Conservation (phyloP, 2,329 filamentous ascomycete genomes). For the Trichoderma koningiopsis region DNA sequence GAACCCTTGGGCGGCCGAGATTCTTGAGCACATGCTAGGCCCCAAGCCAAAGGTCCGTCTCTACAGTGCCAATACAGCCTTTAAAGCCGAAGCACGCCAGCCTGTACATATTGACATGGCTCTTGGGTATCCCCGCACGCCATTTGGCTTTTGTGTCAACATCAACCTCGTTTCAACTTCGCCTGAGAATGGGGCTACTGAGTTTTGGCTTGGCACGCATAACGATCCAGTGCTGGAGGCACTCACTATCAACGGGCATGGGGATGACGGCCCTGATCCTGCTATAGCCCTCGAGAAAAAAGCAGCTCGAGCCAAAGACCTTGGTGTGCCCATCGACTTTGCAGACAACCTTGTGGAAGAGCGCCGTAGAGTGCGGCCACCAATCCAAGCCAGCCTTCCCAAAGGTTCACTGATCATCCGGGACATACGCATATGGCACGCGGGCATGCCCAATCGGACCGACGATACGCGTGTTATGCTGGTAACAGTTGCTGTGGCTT, state of each 20-base stretch:
- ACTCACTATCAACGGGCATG: conserved; percentile 1
- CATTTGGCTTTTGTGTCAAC: conserved; percentile 8
- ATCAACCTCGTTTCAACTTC: conserved; percentile 1
- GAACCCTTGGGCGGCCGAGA: neutral
- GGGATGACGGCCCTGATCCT: neutral
- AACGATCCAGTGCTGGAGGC: neutral
- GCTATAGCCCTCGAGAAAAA: neutral
- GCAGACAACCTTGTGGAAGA: neutral
- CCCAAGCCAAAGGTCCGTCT: neutral
- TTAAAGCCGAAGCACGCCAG: neutral
- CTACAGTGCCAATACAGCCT: neutral
- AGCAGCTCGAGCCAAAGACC: neutral
- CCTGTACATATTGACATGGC: conserved; percentile 4
- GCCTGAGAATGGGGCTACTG: neutral
- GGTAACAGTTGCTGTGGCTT: neutral
- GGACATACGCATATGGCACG: conserved; percentile 6
- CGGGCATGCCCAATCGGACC: neutral
- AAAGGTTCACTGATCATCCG: conserved; percentile 1
- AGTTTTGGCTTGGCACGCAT: conserved; percentile 4
- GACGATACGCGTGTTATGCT: neutral
- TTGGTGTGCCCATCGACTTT: neutral
- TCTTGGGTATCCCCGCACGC: neutral
- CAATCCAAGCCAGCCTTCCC: conserved; percentile 1
- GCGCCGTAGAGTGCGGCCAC: neutral
- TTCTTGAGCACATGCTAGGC: neutral